Percentiles rank a stretch among this genome's conserved stretches.
These are phyloP conservation scores for Neofusicoccum sp. DNA, from an alignment of 2,329 filamentous ascomycete genomes.

Conservation along the genomic window DNA sequence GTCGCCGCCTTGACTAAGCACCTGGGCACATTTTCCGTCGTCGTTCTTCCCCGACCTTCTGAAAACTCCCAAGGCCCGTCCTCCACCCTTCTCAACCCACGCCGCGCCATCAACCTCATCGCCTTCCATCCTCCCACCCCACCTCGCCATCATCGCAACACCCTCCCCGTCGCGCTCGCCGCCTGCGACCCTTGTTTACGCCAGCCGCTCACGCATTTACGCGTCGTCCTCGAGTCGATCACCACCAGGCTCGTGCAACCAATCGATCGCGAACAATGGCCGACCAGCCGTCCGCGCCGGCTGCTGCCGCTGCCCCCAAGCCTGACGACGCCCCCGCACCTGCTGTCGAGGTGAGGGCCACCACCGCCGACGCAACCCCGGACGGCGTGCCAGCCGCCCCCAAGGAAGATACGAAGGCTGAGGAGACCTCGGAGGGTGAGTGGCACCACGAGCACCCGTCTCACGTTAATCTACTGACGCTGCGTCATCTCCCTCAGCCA, in stretches of 20 bases:
- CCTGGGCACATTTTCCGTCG: conserved; percentile 19
- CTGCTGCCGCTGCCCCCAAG: conserved; percentile 29
- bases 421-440: conserved; percentile 31
- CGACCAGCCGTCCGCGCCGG: conserved; percentile 32
- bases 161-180: conserved; percentile 28
- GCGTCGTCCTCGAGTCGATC: conserved; percentile 28
- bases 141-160: conserved; percentile 32
- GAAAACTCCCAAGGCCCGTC: conserved; percentile 18
- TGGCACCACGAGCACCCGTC: conserved; percentile 9
- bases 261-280: conserved; percentile 36
- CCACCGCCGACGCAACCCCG: conserved; percentile 28
- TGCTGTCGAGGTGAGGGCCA: conserved; percentile 25
- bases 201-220: conserved; percentile 30
- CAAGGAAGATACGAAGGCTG: conserved; percentile 30
- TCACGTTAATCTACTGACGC: conserved; percentile 20
- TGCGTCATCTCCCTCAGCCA: background rate
- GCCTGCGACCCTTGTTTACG: conserved; percentile 30
- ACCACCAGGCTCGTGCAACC: conserved; percentile 29
- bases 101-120: conserved; percentile 33
- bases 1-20: conserved; percentile 14
- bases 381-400: conserved; percentile 30
- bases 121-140: conserved; percentile 31
- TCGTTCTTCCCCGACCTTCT: conserved; percentile 18
- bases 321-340: conserved; percentile 32
- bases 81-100: conserved; percentile 17